Evolutionary conservation across 768 basidiomycete species (phyloP).

Genomic region (Amanita pseudoporphyria): DNA sequence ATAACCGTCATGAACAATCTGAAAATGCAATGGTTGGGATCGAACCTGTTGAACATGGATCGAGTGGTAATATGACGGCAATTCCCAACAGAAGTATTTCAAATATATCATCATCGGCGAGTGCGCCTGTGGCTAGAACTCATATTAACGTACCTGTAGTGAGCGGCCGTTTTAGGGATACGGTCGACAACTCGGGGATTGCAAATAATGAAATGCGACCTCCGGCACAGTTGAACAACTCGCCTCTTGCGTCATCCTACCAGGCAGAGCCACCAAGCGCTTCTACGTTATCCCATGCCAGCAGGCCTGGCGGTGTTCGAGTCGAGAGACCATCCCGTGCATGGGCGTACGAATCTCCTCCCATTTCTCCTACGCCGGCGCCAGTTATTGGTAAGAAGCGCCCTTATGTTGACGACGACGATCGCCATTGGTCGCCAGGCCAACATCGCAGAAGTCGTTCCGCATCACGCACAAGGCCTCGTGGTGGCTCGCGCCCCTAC

Average conservation of each 20-base stretch:
- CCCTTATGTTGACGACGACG: neutral
- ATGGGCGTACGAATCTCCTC: neutral
- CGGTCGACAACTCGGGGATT: neutral
- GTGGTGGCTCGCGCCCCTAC: neutral
- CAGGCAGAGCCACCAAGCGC: neutral
- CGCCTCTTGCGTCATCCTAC: neutral
- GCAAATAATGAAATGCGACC: neutral
- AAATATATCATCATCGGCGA: neutral
- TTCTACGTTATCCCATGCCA: neutral
- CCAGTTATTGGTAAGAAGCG: neutral
- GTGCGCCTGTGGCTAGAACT: neutral
- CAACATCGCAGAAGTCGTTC: neutral
- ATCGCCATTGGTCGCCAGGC: neutral
- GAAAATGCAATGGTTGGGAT: neutral
- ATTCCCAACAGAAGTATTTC: neutral
- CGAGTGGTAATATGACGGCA: neutral
- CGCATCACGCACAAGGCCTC: neutral
- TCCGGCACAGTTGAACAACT: neutral
- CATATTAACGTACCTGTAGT: neutral
- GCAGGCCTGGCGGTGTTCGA: neutral
- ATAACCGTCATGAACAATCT: neutral
- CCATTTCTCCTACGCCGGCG: too few species aligned
- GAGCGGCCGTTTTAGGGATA: neutral
- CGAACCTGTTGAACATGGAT: neutral
- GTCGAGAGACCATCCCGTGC: constrained; percentile 1